Evolutionary conservation across 805 yeast genomes (phyloP), one percentile per base, ranked within the genome.

Genomic region (Metschnikowia gelsemii): DNA sequence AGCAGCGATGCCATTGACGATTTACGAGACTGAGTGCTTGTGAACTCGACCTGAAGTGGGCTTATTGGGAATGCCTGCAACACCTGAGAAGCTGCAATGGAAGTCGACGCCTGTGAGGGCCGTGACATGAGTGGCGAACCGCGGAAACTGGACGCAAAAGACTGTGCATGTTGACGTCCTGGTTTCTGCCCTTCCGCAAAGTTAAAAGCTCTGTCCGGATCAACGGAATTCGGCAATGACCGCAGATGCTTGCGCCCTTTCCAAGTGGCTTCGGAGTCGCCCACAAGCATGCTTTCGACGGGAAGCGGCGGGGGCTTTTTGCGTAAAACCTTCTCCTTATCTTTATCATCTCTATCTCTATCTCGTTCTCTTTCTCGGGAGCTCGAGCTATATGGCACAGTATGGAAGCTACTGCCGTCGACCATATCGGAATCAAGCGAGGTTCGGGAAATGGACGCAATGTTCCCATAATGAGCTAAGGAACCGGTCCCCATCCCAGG

Each of bases 1-100:
- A 64, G 64, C 8, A 72, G 73, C 9, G 71, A 63, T 8, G 67
- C 66, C 3, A 71, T 63, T 5, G 70, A 56, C 4, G 70, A 61
- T 39, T 67, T 67, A 28, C 70, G 54, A 1, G 73, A 65, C 9
- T 66, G 69, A 0, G 66, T 57, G 27, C 61, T 56, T n/a, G 43
- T 26, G 29, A 51, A 40, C 32, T 46, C 47, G n/a, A 43, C 35
- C 40, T 41, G 47, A 21, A 45, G 36, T 14, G 50, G 49, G 14
- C 49, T 40, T 24, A 42, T 21, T 49, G 59, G 40, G 50, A 48
- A 11, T 46, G 55, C 20, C 47, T 17, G 43, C 4, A 35, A 30
- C 24, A 42, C 25, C 36, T 24, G 45, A 23, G 38, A 8, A 35
- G 38, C 18, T 46, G 42, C 14, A n/a, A n/a, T n/a, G n/a, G n/a